Percentiles rank a stretch among this genome's conserved stretches.
Conservation (phyloP, 768 basidiomycete genomes). For the Lactarius tabidus region DNA sequence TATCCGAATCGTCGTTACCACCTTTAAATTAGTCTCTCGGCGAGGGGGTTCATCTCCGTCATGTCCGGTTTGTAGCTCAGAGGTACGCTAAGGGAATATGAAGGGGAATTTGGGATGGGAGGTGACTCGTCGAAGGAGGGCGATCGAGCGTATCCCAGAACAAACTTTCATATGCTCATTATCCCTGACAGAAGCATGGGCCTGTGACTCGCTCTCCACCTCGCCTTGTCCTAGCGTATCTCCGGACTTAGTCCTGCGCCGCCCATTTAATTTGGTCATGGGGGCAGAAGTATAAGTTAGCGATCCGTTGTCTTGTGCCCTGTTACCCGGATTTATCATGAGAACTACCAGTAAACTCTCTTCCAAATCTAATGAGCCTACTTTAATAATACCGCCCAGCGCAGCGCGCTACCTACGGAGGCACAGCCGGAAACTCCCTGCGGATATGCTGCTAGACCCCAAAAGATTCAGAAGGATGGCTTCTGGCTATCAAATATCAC, state of each 20-base stretch:
- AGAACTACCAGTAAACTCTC: not conserved
- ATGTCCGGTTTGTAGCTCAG: constrained; percentile 7
- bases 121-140: not conserved
- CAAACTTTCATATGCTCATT: constrained; percentile 4
- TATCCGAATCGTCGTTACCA: constrained; percentile 2
- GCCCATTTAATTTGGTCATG: constrained; percentile 18
- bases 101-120: not conserved
- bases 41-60: constrained; percentile 17
- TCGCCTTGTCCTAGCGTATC: constrained; percentile 18
- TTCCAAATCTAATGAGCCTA: not conserved
- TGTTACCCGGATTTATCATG: constrained; percentile 11
- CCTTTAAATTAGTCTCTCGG: constrained; percentile 1
- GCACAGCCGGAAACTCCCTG: not conserved
- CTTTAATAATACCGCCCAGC: not conserved
- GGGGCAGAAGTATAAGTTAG: constrained; percentile 10
- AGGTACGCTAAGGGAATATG: not conserved
- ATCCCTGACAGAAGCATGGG: not conserved
- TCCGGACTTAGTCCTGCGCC: constrained; percentile 17
- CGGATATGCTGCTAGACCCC: not conserved
- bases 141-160: not conserved
- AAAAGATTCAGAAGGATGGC: not conserved
- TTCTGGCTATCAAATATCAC: not conserved
- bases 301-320: constrained; percentile 17
- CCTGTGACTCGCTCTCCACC: constrained; percentile 3
- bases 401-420: not conserved